phyloP scores from a whole-genome alignment of 768 basidiomycete genomes.

The Phlebiopsis flavidoalba region DNA sequence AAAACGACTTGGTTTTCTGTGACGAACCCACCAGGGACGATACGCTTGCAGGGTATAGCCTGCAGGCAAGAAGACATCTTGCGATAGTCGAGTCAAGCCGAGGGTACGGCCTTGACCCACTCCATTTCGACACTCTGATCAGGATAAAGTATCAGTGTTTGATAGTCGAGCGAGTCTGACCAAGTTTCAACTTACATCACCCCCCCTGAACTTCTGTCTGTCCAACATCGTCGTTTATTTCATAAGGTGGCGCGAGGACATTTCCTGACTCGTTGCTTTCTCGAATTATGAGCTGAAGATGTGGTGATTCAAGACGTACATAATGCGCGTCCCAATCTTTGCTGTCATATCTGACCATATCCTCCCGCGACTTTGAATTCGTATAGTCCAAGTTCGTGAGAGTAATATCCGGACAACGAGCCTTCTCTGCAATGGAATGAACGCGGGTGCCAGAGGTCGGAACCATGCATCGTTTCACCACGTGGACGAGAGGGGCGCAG shows the following conservation, averaged over 20 bases:
- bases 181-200: neutral
- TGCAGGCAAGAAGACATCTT: constrained; percentile 53
- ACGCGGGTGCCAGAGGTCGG: neutral
- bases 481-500: neutral
- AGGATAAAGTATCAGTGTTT: neutral
- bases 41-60: constrained; percentile 58
- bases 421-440: neutral
- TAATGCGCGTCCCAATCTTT: too few relatives aligned
- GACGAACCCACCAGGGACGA: constrained; percentile 49
- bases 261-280: neutral
- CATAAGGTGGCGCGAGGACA: neutral
- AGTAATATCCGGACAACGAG: neutral
- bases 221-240: neutral
- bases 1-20: too few relatives aligned
- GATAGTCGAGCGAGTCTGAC: too few relatives aligned
- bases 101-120: neutral
- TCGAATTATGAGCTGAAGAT: neutral
- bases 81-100: constrained; percentile 21
- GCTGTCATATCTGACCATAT: neutral
- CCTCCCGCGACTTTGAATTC: neutral
- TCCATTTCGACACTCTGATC: neutral
- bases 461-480: neutral
- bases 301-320: neutral
- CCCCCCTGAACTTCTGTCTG: neutral
- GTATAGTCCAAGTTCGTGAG: neutral